Evolutionary conservation across 2,329 filamentous ascomycete genomes (phyloP).

Genomic region (Stachybotrys echinatus): DNA sequence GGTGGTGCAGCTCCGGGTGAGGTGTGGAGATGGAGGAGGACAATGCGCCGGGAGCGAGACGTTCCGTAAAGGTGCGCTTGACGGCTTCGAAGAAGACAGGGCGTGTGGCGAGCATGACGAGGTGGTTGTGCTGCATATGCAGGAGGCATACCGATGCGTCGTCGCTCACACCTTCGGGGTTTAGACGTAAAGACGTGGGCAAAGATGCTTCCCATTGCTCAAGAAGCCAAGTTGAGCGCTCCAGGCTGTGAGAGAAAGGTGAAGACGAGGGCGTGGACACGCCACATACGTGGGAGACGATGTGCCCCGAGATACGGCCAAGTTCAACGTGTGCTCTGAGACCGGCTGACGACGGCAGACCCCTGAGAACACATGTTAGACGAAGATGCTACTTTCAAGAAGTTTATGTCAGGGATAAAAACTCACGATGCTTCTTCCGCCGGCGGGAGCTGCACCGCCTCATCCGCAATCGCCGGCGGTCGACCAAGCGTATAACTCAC

Average conservation of each 20-base stretch:
- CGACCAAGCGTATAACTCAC: slow-evolving; percentile 45
- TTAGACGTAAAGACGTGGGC: slow-evolving; percentile 30
- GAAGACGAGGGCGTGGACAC: slow-evolving; percentile 24
- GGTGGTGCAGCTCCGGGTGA: slow-evolving; percentile 18
- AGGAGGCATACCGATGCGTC: slow-evolving; percentile 39
- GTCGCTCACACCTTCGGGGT: slow-evolving; percentile 21
- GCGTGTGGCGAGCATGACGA: slow-evolving; percentile 42
- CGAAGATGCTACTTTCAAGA: no score
- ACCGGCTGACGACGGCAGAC: slow-evolving; percentile 37
- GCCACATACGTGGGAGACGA: slow-evolving; percentile 41
- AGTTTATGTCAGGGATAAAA: not conserved
- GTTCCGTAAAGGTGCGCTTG: slow-evolving; percentile 39
- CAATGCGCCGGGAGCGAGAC: slow-evolving; percentile 22
- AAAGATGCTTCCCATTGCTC: slow-evolving; percentile 33
- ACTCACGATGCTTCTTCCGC: slow-evolving; percentile 37
- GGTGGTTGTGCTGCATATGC: slow-evolving; percentile 46
- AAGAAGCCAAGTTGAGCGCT: slow-evolving; percentile 35
- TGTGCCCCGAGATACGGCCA: slow-evolving; percentile 40
- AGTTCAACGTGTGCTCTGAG: slow-evolving; percentile 41
- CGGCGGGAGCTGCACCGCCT: slow-evolving; percentile 37
- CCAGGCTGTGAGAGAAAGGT: slow-evolving; percentile 24
- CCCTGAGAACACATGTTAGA: slow-evolving; percentile 17
- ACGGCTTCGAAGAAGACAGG: slow-evolving; percentile 42
- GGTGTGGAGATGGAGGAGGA: slow-evolving; percentile 15
- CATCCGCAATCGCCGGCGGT: slow-evolving; percentile 39